Percentiles rank a stretch among this genome's conserved stretches.
phyloP scores from a whole-genome alignment of 495 filamentous ascomycete genomes.

The Penicillium samsonianum region DNA sequence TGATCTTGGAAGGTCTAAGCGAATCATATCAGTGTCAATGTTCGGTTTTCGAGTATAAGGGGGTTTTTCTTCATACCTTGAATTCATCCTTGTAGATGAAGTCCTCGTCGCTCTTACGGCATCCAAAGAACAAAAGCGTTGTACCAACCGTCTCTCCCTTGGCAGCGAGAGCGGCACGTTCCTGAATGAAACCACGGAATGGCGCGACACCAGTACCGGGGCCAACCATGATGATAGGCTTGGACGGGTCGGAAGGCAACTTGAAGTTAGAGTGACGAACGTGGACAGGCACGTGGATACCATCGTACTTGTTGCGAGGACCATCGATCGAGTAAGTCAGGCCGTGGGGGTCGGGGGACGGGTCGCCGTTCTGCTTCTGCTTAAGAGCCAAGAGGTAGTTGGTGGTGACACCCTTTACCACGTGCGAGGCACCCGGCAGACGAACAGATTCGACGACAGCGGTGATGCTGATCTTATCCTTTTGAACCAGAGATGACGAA shows the following conservation, averaged over 20 bases:
- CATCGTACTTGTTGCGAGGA: constrained; percentile 95
- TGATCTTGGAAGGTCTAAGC: constrained; percentile 75
- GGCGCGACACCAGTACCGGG: constrained; percentile 97
- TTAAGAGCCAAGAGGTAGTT: constrained; percentile 97
- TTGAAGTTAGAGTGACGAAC: constrained; percentile 99
- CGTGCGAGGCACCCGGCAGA: constrained; percentile 73
- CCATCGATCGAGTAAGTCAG: constrained; percentile 86
- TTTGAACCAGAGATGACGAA: constrained; percentile 91
- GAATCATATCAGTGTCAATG: constrained; percentile 14
- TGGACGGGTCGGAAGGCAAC: constrained; percentile 89
- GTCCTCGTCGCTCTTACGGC: constrained; percentile 80
- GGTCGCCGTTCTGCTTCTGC: constrained; percentile 93
- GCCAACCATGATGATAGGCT: constrained; percentile 93
- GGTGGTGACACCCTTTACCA: constrained; percentile 92
- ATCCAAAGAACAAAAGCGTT: constrained; percentile 93
- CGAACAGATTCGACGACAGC: constrained; percentile 86
- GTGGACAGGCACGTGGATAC: constrained; percentile 93
- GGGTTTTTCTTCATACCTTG: constrained; percentile 67
- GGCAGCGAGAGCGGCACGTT: constrained; percentile 78
- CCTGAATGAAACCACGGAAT: constrained; percentile 93
- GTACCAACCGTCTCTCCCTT: constrained; percentile 84
- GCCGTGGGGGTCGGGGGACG: constrained; percentile 81
- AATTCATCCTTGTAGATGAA: constrained; percentile 92
- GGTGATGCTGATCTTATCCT: constrained; percentile 90
- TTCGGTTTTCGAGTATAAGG: neutral